Evolutionary conservation across 495 filamentous ascomycete genomes (phyloP).

Genomic region (Aspergillus ostianus): DNA sequence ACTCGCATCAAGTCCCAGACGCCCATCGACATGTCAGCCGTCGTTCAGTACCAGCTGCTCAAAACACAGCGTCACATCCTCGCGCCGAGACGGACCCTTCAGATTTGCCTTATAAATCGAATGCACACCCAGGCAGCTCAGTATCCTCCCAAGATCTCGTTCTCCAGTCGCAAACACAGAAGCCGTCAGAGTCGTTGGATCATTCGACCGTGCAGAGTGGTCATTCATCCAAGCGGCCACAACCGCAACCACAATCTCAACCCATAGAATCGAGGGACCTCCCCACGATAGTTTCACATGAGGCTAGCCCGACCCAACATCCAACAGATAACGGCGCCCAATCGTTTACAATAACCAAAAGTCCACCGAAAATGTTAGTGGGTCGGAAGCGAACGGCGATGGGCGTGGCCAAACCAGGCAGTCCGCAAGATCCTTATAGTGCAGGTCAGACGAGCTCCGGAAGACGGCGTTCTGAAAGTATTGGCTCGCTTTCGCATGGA

Average conservation of each 20-base stretch:
- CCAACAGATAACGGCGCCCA: neutral
- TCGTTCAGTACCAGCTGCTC: neutral
- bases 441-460: constrained; percentile 23
- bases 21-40: neutral
- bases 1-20: neutral
- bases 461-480: constrained; percentile 62
- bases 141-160: neutral
- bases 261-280: neutral
- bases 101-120: neutral
- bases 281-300: neutral
- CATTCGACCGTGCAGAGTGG: neutral
- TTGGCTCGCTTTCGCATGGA: constrained; percentile 58
- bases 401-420: constrained; percentile 54
- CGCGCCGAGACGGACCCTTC: neutral
- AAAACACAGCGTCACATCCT: neutral
- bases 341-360: constrained; percentile 2
- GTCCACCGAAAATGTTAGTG: constrained; percentile 9
- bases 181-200: neutral
- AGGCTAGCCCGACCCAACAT: neutral
- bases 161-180: neutral
- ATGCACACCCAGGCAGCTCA: neutral
- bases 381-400: constrained; percentile 64
- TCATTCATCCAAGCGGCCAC: neutral
- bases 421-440: constrained; percentile 33
- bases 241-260: neutral